Evolutionary conservation across 2,329 filamentous ascomycete species (phyloP).

Genomic region (Pseudogymnoascus sp.): DNA sequence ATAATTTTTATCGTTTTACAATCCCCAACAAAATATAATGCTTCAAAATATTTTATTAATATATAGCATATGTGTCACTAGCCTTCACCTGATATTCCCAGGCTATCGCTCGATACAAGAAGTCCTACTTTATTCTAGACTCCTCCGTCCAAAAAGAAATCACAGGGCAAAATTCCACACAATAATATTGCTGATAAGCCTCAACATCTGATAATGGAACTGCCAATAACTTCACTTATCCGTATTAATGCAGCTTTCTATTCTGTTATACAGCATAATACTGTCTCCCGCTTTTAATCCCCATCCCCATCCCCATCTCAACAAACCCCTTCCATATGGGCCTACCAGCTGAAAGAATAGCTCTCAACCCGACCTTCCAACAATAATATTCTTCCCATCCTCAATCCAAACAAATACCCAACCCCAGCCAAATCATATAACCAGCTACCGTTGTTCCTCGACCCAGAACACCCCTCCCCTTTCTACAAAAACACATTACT

Average conservation of each 20-base stretch:
- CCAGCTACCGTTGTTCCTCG: not conserved
- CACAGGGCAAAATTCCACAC: not conserved
- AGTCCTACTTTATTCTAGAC: not conserved
- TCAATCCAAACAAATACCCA: not conserved
- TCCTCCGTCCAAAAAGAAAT: not conserved
- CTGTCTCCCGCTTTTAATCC: not conserved
- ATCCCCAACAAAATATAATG: not conserved
- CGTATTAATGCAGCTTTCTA: not conserved
- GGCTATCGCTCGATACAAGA: no score
- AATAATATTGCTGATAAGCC: not conserved
- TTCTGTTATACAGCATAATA: not conserved
- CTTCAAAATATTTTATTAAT: not conserved
- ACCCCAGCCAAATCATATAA: not conserved
- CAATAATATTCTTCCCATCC: not conserved
- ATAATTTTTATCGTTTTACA: not conserved
- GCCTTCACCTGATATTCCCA: not conserved
- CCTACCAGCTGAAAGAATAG: not conserved
- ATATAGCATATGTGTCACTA: not conserved
- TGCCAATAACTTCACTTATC: not conserved
- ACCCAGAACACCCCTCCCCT: no score
- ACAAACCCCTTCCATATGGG: not conserved
- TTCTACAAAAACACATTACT: slow-evolving; percentile 19
- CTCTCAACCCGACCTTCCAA: not conserved
- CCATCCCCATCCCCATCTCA: not conserved
- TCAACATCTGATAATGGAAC: not conserved